phyloP scores from a whole-genome alignment of 2,329 filamentous ascomycete genomes.

The Nemania serpens region DNA sequence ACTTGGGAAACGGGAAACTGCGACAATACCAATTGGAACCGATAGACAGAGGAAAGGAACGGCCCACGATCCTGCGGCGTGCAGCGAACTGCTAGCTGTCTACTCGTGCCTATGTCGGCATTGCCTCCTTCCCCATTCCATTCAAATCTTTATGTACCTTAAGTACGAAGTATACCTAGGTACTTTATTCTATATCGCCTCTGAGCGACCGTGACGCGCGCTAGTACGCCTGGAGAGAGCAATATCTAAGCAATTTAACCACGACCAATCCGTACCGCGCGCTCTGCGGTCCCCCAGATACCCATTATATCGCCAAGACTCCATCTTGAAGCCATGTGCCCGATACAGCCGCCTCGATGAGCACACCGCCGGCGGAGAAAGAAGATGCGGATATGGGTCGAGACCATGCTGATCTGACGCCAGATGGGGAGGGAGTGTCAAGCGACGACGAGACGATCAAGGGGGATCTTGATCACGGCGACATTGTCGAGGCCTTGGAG shows the following conservation, averaged over 20 bases:
- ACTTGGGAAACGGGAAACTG: conserved; percentile 1
- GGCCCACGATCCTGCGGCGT: not conserved
- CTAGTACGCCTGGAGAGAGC: not conserved
- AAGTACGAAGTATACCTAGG: too few relatives aligned
- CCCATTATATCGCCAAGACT: conserved; percentile 1
- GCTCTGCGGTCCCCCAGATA: not conserved
- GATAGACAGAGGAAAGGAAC: conserved; percentile 12
- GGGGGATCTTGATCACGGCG: conserved; percentile 44
- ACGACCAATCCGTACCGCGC: conserved; percentile 7
- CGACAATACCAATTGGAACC: conserved; percentile 19
- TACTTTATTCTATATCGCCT: too few relatives aligned
- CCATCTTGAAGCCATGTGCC: conserved; percentile 36
- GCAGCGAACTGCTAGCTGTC: not conserved
- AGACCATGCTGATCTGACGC: conserved; percentile 53
- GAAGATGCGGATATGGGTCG: conserved; percentile 50
- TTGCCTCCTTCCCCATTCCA: too few relatives aligned
- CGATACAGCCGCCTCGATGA: conserved; percentile 38
- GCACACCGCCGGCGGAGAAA: conserved; percentile 38
- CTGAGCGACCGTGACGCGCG: not conserved
- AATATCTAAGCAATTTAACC: too few relatives aligned
- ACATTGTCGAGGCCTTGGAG: conserved; percentile 44
- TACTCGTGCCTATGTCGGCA: too few relatives aligned
- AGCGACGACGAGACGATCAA: conserved; percentile 52
- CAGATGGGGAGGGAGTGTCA: conserved; percentile 45
- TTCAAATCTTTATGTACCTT: too few relatives aligned